Conservation (phyloP, 768 basidiomycete species). For the Trametes cingulata region DNA sequence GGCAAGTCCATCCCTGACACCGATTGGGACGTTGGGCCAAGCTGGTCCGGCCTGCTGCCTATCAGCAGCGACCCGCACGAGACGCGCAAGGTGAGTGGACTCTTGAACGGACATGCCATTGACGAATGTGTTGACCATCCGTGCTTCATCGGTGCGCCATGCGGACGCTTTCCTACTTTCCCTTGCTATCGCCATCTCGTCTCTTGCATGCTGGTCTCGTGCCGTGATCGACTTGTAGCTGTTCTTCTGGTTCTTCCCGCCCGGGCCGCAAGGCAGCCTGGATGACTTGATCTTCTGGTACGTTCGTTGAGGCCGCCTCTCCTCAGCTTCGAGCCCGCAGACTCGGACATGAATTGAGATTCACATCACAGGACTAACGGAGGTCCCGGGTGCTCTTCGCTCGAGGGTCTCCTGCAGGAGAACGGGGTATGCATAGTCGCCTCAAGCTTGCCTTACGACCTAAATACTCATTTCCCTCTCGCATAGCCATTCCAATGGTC, state of each 20-base stretch:
- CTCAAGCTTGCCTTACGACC: no score
- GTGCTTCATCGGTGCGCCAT: not conserved
- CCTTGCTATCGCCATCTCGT: not conserved
- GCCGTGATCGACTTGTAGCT: slow-evolving; percentile 41
- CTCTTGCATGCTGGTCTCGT: not conserved
- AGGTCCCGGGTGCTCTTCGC: slow-evolving; percentile 75
- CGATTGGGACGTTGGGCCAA: slow-evolving; percentile 72
- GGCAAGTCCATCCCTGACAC: slow-evolving; percentile 66
- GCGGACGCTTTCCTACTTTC: not conserved
- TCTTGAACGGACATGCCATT: not conserved
- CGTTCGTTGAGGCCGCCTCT: slow-evolving; percentile 14
- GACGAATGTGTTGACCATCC: not conserved
- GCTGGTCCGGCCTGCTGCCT: slow-evolving; percentile 74
- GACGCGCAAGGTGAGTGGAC: slow-evolving; percentile 61
- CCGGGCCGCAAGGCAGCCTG: slow-evolving; percentile 66
- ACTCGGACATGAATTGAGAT: not conserved
- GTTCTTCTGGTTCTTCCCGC: slow-evolving; percentile 86
- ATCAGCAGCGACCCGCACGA: slow-evolving; percentile 63
- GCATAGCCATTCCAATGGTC: slow-evolving; percentile 67
- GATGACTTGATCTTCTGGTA: slow-evolving; percentile 80
- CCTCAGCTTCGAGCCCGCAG: not conserved
- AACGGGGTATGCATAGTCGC: slow-evolving; percentile 70
- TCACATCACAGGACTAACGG: slow-evolving; percentile 67
- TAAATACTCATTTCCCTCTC: no score
- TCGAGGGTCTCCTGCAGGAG: slow-evolving; percentile 74